phyloP scores from a whole-genome alignment of 768 basidiomycete genomes.

The Termitomyces sp. region DNA sequence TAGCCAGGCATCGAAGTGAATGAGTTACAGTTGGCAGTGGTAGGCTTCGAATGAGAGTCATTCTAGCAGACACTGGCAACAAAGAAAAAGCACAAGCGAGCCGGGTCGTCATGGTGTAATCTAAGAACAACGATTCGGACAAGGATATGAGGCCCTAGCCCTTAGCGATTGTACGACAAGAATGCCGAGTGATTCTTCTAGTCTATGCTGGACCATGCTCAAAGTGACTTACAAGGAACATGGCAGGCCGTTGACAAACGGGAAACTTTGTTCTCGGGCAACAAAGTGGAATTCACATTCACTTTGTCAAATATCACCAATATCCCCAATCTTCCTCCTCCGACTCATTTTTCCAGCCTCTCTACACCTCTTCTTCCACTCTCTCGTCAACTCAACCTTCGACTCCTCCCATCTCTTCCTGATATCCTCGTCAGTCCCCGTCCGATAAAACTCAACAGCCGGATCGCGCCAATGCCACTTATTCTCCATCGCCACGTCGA shows the following conservation, averaged over 20 bases:
- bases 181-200: neutral
- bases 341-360: conserved; percentile 69
- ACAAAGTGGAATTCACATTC: neutral
- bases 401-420: conserved; percentile 67
- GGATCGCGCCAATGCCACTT: conserved; percentile 47
- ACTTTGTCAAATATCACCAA: conserved; percentile 19
- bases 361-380: conserved; percentile 75
- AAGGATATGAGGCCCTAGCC: too few relatives aligned
- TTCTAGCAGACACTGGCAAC: neutral
- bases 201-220: neutral
- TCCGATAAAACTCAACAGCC: conserved; percentile 43
- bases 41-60: neutral
- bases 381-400: conserved; percentile 63
- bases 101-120: neutral
- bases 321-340: conserved; percentile 45
- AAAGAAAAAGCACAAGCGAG: neutral
- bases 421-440: conserved; percentile 58
- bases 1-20: neutral
- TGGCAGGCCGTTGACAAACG: neutral
- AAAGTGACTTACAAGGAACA: neutral
- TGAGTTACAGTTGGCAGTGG: neutral
- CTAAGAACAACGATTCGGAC: neutral
- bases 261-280: too few relatives aligned
- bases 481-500: conserved; percentile 46
- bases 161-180: neutral